Conservation (phyloP, 805 yeast species). For the Lipomyces starkeyi region DNA sequence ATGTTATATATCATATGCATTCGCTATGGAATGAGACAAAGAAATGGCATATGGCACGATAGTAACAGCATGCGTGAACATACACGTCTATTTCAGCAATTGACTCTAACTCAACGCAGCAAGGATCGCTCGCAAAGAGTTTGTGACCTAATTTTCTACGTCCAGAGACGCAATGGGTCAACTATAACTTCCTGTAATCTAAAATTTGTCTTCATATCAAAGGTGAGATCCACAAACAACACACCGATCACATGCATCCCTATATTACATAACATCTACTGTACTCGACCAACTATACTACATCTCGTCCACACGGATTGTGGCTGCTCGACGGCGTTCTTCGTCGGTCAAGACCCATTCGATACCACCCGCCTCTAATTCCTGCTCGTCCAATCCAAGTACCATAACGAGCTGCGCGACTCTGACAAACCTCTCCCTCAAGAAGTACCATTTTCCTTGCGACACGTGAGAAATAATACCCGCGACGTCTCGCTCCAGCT, state of each 20-base stretch:
- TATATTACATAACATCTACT: background rate
- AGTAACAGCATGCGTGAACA: no score
- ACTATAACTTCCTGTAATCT: no score
- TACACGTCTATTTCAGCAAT: no score
- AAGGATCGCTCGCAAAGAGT: no score
- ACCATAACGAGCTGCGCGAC: constrained; percentile 85
- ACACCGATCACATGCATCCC: constrained; percentile 5
- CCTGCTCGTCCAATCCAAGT: constrained; percentile 79
- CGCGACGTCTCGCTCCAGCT: constrained; percentile 80
- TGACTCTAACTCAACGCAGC: no score
- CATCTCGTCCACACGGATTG: constrained; percentile 53
- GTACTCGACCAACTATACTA: constrained; percentile 6
- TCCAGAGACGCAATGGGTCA: no score
- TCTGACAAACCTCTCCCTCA: constrained; percentile 78
- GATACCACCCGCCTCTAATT: constrained; percentile 51
- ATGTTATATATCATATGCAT: no score
- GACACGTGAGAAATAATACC: constrained; percentile 69
- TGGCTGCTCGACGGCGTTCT: constrained; percentile 70
- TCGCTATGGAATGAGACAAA: no score
- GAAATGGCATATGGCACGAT: no score
- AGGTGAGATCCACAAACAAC: background rate
- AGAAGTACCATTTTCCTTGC: constrained; percentile 69
- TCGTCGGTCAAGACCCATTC: constrained; percentile 80
- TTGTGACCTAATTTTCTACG: no score
- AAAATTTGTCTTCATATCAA: constrained; percentile 1